Evolutionary conservation across 1,139 yeast genomes (phyloP), one percentile per base, ranked within the genome.

Genomic region (Geotrichum europaeum): DNA sequence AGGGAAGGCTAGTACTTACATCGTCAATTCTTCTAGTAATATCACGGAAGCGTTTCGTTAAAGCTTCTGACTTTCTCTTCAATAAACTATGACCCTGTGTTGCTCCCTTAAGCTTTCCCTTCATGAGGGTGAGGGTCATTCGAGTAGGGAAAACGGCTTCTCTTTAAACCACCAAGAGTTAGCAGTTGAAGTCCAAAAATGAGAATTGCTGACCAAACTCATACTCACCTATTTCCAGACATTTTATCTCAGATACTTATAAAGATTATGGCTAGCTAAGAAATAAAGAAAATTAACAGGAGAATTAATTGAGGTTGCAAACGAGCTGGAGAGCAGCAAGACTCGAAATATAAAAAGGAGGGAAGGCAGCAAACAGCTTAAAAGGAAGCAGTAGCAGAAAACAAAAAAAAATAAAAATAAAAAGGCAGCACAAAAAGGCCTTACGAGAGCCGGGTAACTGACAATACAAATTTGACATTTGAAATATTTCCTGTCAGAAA

Each of bases 41-140:
- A 68, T 94, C 99, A 75, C 99, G 85, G 77, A 94, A 94, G 70
- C 99, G 81, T 74, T 92, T 91, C 51, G 99, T 94, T 72, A 94
- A 81, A 1, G 99, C 99, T 76, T 94, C 99, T 3, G 97, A 90
- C 76, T 94, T 94, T 76, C 98, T 84, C 78, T 94, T 94, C 75
- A 94, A 79, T 68, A 94, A 80, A 25, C 96, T 88, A 74, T 94
- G 96, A 50, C 99, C 99, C 71, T 90, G 96, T 71, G 90, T 94
- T 3, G 99, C 99, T 55, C 99, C 99, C 78, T 92, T 94, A 71
- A 94, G 84, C 77, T 94, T 94, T 64, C 88, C 83, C 79, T 94
- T 94, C 99, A 94, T 94, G 65, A 89, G 76, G 57, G 96, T 94
- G 69, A 94, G 82, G 64, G 98, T 92, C 98, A 92, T 91, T 76